Conservation (phyloP, 1,284 basidiomycete species). For the Laetiporus sulphureus region DNA sequence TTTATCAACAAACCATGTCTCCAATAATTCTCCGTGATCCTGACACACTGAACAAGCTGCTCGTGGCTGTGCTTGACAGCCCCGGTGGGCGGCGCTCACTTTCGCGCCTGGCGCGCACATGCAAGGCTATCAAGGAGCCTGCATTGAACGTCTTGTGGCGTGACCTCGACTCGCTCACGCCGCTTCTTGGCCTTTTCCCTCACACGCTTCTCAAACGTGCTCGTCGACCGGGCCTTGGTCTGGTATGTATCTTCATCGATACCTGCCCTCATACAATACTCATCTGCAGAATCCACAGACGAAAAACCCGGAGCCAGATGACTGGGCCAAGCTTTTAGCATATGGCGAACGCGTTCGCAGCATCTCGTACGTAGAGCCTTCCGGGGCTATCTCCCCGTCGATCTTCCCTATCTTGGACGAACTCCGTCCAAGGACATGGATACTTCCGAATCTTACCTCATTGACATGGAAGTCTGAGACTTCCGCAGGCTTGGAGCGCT, state of each 20-base stretch:
- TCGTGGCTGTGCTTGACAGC: conserved; percentile 63
- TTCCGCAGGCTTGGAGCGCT: conserved; percentile 53
- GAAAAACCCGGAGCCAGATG: conserved; percentile 50
- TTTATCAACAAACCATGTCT: conserved; percentile 46
- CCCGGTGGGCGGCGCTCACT: conserved; percentile 53
- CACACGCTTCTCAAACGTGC: conserved; percentile 56
- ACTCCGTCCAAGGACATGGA: conserved; percentile 49
- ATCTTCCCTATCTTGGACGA: conserved; percentile 63
- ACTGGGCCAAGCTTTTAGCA: conserved; percentile 58
- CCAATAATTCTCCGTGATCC: conserved; percentile 54
- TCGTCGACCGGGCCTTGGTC: conserved; percentile 62
- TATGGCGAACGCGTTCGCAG: conserved; percentile 62
- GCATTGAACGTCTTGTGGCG: conserved; percentile 67
- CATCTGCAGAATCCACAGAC: conserved; percentile 33
- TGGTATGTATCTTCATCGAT: conserved; percentile 43
- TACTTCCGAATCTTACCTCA: conserved; percentile 61
- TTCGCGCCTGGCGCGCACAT: conserved; percentile 65
- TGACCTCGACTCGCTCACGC: conserved; percentile 68
- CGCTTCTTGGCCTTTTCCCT: conserved; percentile 66
- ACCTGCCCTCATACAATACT: conserved; percentile 9
- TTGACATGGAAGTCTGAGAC: conserved; percentile 68
- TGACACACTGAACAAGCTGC: conserved; percentile 53
- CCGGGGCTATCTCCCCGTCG: conserved; percentile 52
- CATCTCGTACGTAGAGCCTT: conserved; percentile 60
- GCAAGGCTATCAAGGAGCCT: conserved; percentile 64